Evolutionary conservation across 768 basidiomycete species (phyloP).

Genomic region (Lanmaoa pseudosensibilis): DNA sequence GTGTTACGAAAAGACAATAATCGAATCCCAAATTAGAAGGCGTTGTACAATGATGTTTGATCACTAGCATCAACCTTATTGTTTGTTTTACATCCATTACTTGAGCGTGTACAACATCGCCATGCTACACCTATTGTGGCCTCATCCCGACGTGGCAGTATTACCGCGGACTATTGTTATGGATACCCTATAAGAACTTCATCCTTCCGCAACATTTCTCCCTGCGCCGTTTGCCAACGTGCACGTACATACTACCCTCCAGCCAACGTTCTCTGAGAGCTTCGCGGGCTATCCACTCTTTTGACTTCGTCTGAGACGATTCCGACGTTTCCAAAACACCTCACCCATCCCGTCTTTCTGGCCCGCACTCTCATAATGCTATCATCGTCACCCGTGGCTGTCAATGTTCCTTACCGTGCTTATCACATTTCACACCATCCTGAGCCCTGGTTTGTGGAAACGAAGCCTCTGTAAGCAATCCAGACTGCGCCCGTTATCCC

Average conservation of each 20-base stretch:
- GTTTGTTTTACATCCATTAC: constrained; percentile 1
- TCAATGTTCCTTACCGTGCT: constrained; percentile 12
- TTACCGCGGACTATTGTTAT: constrained; percentile 18
- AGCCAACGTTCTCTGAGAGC: constrained; percentile 26
- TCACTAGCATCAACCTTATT: constrained; percentile 10
- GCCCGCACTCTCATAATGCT: constrained; percentile 3
- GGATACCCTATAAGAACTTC: constrained; percentile 19
- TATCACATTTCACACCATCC: constrained; percentile 12
- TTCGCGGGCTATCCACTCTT: constrained; percentile 25
- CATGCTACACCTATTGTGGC: neutral
- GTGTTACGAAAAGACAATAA: constrained; percentile 1
- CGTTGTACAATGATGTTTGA: constrained; percentile 17
- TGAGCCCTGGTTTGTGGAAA: constrained; percentile 30
- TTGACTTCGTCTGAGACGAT: constrained; percentile 30
- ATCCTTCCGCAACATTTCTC: neutral
- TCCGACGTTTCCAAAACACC: neutral
- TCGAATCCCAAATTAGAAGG: constrained; percentile 18
- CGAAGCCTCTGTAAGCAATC: constrained; percentile 24
- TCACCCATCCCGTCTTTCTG: neutral
- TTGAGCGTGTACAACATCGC: neutral
- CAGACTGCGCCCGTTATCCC: neutral
- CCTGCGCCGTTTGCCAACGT: constrained; percentile 1
- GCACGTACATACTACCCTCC: neutral
- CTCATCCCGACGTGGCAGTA: neutral
- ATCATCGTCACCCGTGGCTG: constrained; percentile 1